A percentile compares a stretch with the other conserved stretches of the same genome.
These are phyloP conservation scores for Mycena belliarum DNA, from an alignment of 768 basidiomycete genomes.

Conservation along the genomic window DNA sequence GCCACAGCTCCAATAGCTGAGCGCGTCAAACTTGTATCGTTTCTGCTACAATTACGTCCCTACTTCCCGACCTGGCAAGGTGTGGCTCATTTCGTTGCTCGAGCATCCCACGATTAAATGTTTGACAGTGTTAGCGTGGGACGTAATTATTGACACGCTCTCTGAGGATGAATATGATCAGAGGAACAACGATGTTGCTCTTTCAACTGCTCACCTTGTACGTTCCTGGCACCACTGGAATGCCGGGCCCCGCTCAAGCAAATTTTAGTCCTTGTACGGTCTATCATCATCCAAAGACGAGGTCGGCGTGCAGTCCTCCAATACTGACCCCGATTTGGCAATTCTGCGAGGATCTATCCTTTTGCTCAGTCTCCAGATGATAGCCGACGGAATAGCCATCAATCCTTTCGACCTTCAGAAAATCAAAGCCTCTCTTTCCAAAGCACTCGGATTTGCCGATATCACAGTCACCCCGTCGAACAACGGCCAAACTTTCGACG, in stretches of 20 bases:
- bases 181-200: constrained; percentile 39
- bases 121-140: constrained; percentile 63
- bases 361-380: constrained; percentile 62
- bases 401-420: constrained; percentile 55
- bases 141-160: constrained; percentile 56
- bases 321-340: constrained; percentile 48
- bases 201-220: constrained; percentile 44
- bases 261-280: constrained; percentile 46
- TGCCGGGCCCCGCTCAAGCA: background rate
- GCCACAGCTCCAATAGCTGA: constrained; percentile 56
- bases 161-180: constrained; percentile 53
- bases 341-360: constrained; percentile 56
- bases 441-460: constrained; percentile 55
- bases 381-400: constrained; percentile 60
- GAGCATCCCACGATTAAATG: background rate
- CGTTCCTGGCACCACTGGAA: constrained; percentile 18
- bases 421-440: constrained; percentile 57
- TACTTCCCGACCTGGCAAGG: constrained; percentile 71
- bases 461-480: constrained; percentile 46
- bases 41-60: constrained; percentile 67
- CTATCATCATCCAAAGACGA: constrained; percentile 33
- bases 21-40: constrained; percentile 57
- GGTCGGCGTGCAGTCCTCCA: constrained; percentile 13
- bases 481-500: constrained; percentile 50
- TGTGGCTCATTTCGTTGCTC: constrained; percentile 25